Conservation (phyloP, 345 rosid genomes). For the Gossypium mustelinum region DNA sequence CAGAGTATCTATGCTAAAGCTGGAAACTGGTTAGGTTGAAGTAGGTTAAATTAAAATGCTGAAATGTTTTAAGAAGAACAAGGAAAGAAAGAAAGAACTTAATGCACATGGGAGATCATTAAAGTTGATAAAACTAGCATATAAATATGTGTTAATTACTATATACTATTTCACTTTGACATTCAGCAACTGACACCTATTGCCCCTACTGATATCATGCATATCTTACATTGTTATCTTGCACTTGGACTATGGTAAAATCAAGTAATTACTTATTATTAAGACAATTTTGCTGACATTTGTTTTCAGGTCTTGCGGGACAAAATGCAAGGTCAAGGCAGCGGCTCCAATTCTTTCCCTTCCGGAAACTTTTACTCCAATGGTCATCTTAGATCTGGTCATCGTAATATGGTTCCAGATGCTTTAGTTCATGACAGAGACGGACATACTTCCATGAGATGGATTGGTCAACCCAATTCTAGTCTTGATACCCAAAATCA, state of each 20-base stretch:
- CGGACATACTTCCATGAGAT: neutral
- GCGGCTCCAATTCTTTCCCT: constrained; percentile 3
- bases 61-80: neutral
- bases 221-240: neutral
- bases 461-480: constrained; percentile 1
- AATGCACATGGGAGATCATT: neutral
- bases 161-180: too few relatives aligned
- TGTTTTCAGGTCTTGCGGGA: neutral
- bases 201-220: too few relatives aligned
- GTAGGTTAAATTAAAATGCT: neutral
- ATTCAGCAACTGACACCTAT: too few relatives aligned
- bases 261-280: too few relatives aligned
- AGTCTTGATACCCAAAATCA: neutral
- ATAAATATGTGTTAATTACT: too few relatives aligned
- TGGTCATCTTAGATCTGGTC: neutral
- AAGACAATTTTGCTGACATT: neutral
- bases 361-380: neutral
- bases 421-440: neutral
- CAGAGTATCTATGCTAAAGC: neutral
- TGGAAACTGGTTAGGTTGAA: neutral
- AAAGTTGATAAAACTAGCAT: neutral
- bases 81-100: neutral
- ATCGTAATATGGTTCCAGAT: neutral
- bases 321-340: constrained; percentile 13
- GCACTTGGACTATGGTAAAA: neutral